These are phyloP conservation scores for Cryptococcus sp. DNA, from an alignment of 1,284 basidiomycete genomes.

Conservation along the genomic window DNA sequence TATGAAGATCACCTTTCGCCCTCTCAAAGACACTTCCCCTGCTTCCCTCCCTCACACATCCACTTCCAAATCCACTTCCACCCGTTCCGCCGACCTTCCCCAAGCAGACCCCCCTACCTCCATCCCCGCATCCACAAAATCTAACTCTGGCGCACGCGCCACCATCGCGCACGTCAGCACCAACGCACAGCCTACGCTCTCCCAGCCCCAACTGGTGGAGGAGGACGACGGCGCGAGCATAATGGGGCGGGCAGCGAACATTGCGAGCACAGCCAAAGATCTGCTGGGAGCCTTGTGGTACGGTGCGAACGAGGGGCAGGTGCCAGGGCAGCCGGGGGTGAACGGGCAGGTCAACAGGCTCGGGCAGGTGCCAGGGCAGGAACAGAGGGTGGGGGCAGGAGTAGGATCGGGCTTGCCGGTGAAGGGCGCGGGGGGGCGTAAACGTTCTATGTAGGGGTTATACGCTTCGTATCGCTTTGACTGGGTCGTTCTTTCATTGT, in stretches of 20 bases:
- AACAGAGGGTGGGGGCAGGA: background rate
- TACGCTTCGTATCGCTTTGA: background rate
- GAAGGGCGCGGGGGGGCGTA: background rate
- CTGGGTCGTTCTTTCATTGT: too few relatives aligned
- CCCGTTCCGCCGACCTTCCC: conserved; percentile 20
- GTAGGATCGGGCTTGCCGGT: background rate
- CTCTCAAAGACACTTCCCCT: conserved; percentile 46
- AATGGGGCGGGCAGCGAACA: conserved; percentile 48
- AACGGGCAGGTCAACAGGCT: too few relatives aligned
- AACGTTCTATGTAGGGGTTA: background rate
- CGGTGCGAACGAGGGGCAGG: conserved; percentile 25
- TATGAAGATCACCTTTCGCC: conserved; percentile 42
- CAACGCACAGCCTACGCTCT: conserved; percentile 33
- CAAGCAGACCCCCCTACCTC: conserved; percentile 24
- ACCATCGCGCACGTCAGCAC: conserved; percentile 35
- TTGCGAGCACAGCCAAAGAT: conserved; percentile 50
- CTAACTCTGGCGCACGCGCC: conserved; percentile 18
- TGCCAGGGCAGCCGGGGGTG: background rate
- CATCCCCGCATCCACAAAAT: conserved; percentile 12
- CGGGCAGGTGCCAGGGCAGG: background rate
- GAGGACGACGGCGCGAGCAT: conserved; percentile 41
- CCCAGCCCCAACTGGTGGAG: conserved; percentile 18
- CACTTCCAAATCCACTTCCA: conserved; percentile 5
- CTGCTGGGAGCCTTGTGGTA: conserved; percentile 51
- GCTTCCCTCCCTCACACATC: conserved; percentile 43